These are phyloP conservation scores for Fusarium sp. DNA, from an alignment of 2,329 filamentous ascomycete genomes.

Conservation along the genomic window DNA sequence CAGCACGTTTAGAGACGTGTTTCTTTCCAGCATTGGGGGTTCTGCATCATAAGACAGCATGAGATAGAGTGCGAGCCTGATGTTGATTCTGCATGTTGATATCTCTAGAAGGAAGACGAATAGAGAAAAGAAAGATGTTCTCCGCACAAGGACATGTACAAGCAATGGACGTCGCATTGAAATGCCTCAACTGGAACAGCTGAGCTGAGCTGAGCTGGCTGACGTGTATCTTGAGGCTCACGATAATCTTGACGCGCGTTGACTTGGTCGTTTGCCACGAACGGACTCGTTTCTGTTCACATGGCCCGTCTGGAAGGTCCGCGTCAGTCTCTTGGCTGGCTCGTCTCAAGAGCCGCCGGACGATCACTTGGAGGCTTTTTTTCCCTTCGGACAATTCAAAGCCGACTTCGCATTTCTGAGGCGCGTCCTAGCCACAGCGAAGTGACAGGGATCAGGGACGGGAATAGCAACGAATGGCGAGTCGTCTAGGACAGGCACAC, in stretches of 20 bases:
- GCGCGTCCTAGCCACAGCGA: neutral
- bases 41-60: neutral
- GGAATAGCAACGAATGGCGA: constrained; percentile 26
- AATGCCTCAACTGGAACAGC: neutral
- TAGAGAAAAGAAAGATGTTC: neutral
- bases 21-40: neutral
- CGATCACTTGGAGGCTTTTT: constrained; percentile 12
- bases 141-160: neutral
- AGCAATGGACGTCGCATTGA: neutral
- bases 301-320: neutral
- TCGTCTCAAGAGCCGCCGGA: neutral
- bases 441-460: constrained; percentile 8
- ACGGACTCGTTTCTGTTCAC: neutral
- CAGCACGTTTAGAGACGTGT: neutral
- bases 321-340: constrained; percentile 18
- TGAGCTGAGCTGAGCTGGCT: constrained; percentile 2
- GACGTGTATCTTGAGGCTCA: constrained; percentile 33
- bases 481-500: neutral
- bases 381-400: constrained; percentile 11
- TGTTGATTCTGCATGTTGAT: neutral
- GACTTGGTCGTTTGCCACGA: neutral
- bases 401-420: constrained; percentile 6
- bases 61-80: neutral
- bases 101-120: constrained; percentile 11
- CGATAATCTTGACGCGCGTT: constrained; percentile 30